These are phyloP conservation scores for Elongisporangium prolatum DNA, from an alignment of 352 stramenopile genomes.

Conservation along the genomic window DNA sequence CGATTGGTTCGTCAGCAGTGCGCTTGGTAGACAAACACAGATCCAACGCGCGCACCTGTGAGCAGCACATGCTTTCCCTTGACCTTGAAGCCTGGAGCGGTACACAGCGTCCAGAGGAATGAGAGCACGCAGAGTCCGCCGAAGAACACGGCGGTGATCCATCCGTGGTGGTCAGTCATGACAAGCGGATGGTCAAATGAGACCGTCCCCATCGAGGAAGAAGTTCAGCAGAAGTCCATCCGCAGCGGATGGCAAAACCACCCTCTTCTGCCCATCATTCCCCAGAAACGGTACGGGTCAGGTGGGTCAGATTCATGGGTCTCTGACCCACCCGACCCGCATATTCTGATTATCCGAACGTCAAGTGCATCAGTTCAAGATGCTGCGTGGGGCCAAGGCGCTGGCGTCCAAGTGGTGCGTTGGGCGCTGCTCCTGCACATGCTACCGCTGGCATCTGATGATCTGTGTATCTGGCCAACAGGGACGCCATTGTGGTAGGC, in stretches of 20 bases:
- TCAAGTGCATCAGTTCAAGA: neutral
- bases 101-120: constrained; percentile 37
- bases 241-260: neutral
- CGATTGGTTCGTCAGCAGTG: neutral
- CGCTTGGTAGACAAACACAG: neutral
- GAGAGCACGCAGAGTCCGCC: constrained; percentile 33
- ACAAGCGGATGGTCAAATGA: neutral
- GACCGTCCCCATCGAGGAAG: neutral
- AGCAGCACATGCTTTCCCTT: constrained; percentile 53
- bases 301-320: neutral
- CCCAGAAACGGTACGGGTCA: neutral
- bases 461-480: constrained; percentile 11
- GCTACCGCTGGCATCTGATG: neutral
- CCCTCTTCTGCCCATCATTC: neutral
- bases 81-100: constrained; percentile 44
- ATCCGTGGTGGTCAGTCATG: constrained; percentile 9
- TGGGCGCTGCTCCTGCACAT: too few species aligned
- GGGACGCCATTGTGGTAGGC: constrained; percentile 86
- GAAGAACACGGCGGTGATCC: constrained; percentile 33
- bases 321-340: too few species aligned
- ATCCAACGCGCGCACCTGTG: constrained; percentile 24
- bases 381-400: neutral
- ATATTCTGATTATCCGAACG: neutral
- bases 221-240: neutral
- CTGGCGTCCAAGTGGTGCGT: neutral